Percentiles rank a stretch among this genome's conserved stretches.
phyloP scores from a whole-genome alignment of 345 rosid species.

The Salix caprea region DNA sequence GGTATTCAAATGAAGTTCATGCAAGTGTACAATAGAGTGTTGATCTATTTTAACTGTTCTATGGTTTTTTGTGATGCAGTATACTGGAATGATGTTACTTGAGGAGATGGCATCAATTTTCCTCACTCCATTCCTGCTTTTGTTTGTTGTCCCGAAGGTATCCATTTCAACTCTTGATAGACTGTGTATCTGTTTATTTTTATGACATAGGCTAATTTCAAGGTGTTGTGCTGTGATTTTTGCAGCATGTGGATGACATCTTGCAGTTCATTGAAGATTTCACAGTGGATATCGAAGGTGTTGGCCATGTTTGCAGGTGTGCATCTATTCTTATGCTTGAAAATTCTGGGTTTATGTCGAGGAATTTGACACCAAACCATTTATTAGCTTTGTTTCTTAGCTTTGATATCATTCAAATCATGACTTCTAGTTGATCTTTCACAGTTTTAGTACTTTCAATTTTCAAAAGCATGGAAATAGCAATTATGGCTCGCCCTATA shows the following conservation, averaged over 20 bases:
- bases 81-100: constrained; percentile 90
- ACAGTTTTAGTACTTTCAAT: constrained; percentile 86
- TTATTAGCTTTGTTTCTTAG: not conserved
- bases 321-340: constrained; percentile 10
- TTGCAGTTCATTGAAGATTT: constrained; percentile 79
- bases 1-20: constrained; percentile 38
- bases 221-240: constrained; percentile 13
- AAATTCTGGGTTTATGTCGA: not conserved
- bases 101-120: constrained; percentile 98
- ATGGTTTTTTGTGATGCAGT: constrained; percentile 44
- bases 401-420: not conserved
- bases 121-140: constrained; percentile 84
- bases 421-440: constrained; percentile 2
- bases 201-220: not conserved
- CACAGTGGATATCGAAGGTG: constrained; percentile 88
- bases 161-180: constrained; percentile 4
- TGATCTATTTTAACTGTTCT: constrained; percentile 4
- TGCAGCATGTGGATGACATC: constrained; percentile 93
- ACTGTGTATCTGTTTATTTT: constrained; percentile 1
- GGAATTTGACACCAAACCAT: not conserved
- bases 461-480: constrained; percentile 82
- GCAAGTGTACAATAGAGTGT: not conserved
- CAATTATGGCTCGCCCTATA: constrained; percentile 74
- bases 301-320: constrained; percentile 96
- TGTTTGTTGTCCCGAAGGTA: constrained; percentile 90